Evolutionary conservation across 2,329 filamentous ascomycete genomes (phyloP), one percentile per base, ranked within the genome.

Genomic region (Aaosphaeria pasadenensis): DNA sequence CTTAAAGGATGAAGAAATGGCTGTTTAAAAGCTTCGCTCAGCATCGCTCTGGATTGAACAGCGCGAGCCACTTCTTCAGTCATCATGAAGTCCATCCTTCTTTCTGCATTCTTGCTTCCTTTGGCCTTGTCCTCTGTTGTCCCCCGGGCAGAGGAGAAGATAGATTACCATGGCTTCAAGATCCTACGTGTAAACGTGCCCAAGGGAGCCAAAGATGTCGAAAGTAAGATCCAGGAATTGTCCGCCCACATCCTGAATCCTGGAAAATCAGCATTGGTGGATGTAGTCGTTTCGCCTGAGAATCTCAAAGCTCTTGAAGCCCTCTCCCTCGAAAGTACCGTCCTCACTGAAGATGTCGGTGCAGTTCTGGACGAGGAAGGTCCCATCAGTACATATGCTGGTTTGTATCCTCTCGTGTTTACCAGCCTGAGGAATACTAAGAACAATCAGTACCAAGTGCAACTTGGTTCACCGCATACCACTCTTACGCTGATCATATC

Each of bases 111-210:
- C 45, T 54, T 67, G 39, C 47, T 56, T 17, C 58, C 60, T 11
- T 50, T 56, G 1, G 55, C 54, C n/a, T 46, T 64, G n/a, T 57
- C 53, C 13, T 54, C 52, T 24, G 60, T 56, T 6, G 60, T 67
- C 11, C 60, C 63, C 33, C 53, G 55, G 38, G 56, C 54, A 39
- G 56, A 52, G 13, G 52, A 64, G 49, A 66, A 67, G 51, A 53
- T 69, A 44, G 64, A 69, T 48, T 70, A 70, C 52, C 60, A 54
- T 51, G 66, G 66, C 50, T 69, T 65, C 59, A 69, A 68, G 53
- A 59, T 67, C 11, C 47, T 70, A 11, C 65, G 67, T 36, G 46
- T 70, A 30, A 42, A 50, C 9, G 49, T 58, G 9, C 43, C 49
- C 3, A 53, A 61, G n/a, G 53, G 58, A 40, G 52, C 48, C 30